Evolutionary conservation across 495 filamentous ascomycete species (phyloP).

Genomic region (Ramalina intermedia): DNA sequence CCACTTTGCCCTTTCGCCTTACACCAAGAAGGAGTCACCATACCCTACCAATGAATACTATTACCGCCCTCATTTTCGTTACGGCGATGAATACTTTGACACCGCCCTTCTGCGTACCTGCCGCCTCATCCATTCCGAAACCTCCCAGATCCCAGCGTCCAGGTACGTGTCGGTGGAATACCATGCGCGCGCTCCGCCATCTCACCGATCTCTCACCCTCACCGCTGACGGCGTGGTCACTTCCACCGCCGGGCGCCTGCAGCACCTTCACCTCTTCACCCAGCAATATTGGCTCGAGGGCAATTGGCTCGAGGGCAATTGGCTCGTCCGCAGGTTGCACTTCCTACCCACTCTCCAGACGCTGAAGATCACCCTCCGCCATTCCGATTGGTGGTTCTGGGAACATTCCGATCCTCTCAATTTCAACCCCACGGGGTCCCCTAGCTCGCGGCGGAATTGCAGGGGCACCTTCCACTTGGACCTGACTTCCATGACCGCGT

Average conservation of each 20-base stretch:
- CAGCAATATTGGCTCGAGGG: conserved; percentile 18
- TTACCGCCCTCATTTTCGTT: conserved; percentile 17
- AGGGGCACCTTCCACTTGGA: background rate
- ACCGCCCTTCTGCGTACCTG: conserved; percentile 19
- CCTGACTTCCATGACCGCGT: background rate
- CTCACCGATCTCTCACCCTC: background rate
- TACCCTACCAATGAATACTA: conserved; percentile 13
- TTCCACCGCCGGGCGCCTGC: conserved; percentile 3
- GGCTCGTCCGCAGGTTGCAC: conserved; percentile 6
- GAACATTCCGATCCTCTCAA: conserved; percentile 13
- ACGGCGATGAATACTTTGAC: conserved; percentile 12
- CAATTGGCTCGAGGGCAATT: conserved; percentile 14
- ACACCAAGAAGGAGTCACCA: conserved; percentile 10
- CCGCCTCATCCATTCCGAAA: conserved; percentile 18
- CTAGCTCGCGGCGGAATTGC: background rate
- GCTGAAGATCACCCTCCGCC: conserved; percentile 19
- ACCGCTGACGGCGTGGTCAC: background rate
- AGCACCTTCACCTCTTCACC: conserved; percentile 17
- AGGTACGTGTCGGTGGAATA: conserved; percentile 1
- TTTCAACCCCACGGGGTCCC: conserved; percentile 5
- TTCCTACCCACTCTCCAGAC: background rate
- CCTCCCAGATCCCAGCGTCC: conserved; percentile 15
- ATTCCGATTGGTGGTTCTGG: conserved; percentile 24
- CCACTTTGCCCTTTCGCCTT: conserved; percentile 17
- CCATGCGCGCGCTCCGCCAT: conserved; percentile 1